Evolutionary conservation across 2,329 filamentous ascomycete genomes (phyloP), one percentile per base, ranked within the genome.

Genomic region (Macrophomina tecta): DNA sequence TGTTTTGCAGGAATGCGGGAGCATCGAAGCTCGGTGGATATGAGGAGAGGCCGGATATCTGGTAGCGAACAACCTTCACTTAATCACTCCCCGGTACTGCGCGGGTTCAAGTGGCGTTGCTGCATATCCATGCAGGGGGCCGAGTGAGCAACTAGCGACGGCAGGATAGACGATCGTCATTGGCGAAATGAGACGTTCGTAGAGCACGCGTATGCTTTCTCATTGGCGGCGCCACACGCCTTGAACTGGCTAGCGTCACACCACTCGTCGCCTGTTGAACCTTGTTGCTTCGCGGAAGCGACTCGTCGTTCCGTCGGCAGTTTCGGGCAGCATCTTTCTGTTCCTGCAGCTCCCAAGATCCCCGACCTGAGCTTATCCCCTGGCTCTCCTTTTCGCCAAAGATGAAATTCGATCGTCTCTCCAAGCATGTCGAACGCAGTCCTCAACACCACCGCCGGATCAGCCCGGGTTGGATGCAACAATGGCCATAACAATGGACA

Each of bases 291-390:
- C 16, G 28, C 49, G 23, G 49, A 32, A 53, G 28, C 49, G 49
- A 53, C 28, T 12, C 49, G 28, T 53, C 34, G 49, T 28, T 30
- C 28, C 34, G 48, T 53, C 49, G 49, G 49, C 42, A 45, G 42
- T 45, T n/a, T 45, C 42, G 42, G 42, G 49, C 49, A 36, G 14
- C 49, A 53, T 34, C 49, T 34, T 16, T 14, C 11, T 30, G 49
- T 53, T 30, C 49, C 49, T 53, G 49, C 49, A 53, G 49, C 49
- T 53, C 49, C 49, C 49, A 18, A 45, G 49, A 53, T 36, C 14
- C 14, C 28, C 4, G 14, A 7, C 30, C 28, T 53, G 49, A 53
- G 49, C 49, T 53, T 53, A 53, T 34, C 30, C 48, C 48, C 28
- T 14, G 28, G 14, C 16, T 34, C 49, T 53, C 49, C 49, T 36